Conservation (phyloP, 345 rosid genomes). For the Eutrema heterophyllum region DNA sequence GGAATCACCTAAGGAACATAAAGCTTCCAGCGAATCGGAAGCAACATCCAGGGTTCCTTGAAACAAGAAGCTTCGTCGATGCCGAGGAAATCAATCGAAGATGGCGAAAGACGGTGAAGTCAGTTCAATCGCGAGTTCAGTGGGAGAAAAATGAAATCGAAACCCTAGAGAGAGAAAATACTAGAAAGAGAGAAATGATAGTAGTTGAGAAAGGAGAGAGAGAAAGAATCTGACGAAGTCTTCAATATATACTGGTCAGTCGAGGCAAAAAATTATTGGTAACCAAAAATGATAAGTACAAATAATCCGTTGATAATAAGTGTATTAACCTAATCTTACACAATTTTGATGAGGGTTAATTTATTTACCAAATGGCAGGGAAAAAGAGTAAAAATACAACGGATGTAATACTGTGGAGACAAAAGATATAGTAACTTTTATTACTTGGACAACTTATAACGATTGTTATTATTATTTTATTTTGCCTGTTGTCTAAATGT, state of each 20-base stretch:
- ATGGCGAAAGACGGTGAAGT: background rate
- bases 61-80: slow-evolving; percentile 1
- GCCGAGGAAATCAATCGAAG: slow-evolving; percentile 9
- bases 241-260: background rate
- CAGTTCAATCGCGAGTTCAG: slow-evolving; percentile 25
- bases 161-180: slow-evolving; percentile 33
- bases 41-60: background rate
- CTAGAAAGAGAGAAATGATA: background rate
- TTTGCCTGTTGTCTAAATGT: too few relatives aligned
- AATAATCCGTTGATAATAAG: background rate
- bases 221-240: slow-evolving; percentile 9
- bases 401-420: too few relatives aligned
- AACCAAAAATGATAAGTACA: background rate
- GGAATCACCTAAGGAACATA: background rate
- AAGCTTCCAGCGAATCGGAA: background rate
- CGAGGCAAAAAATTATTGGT: slow-evolving; percentile 1
- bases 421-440: too few relatives aligned
- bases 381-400: too few relatives aligned
- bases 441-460: too few relatives aligned
- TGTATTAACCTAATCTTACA: background rate
- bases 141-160: slow-evolving; percentile 19
- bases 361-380: too few relatives aligned
- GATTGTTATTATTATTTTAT: too few relatives aligned
- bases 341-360: too few relatives aligned
- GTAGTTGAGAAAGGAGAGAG: slow-evolving; percentile 12